These are phyloP conservation scores for Taphrina sp. DNA, from an alignment of 1,139 yeast species.

Conservation along the genomic window DNA sequence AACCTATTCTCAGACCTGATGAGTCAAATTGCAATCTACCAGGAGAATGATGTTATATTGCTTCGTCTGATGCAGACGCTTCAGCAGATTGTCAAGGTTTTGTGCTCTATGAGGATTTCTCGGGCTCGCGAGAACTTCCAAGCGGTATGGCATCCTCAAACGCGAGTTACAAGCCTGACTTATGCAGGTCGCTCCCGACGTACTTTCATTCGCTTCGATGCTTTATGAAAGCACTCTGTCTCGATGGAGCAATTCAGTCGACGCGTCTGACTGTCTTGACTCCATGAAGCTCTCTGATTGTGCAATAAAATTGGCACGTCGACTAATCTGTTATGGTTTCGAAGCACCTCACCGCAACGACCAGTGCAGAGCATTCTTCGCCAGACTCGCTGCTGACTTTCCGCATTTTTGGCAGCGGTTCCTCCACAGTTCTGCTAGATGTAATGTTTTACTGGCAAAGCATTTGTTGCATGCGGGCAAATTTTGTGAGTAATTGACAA, in stretches of 20 bases:
- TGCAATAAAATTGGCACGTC: constrained; percentile 68
- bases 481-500: constrained; percentile 1
- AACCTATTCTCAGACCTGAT: constrained; percentile 58
- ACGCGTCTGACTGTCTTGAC: no score
- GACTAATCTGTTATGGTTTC: constrained; percentile 74
- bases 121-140: constrained; percentile 77
- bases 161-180: no score
- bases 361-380: constrained; percentile 61
- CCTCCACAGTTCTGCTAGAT: no score
- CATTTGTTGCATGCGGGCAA: constrained; percentile 33
- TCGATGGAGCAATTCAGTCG: no score
- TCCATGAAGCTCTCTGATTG: no score
- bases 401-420: constrained; percentile 54
- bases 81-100: constrained; percentile 71
- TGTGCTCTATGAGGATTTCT: constrained; percentile 78
- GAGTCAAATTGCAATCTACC: not conserved
- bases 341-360: constrained; percentile 64
- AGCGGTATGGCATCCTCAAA: no score
- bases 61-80: constrained; percentile 65
- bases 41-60: constrained; percentile 52
- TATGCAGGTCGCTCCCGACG: no score
- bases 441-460: no score
- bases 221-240: no score
- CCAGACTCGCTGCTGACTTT: constrained; percentile 52
- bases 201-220: no score